These are phyloP conservation scores for Oxyria digyna DNA, from an alignment of 148 eudicot genomes.

Conservation along the genomic window DNA sequence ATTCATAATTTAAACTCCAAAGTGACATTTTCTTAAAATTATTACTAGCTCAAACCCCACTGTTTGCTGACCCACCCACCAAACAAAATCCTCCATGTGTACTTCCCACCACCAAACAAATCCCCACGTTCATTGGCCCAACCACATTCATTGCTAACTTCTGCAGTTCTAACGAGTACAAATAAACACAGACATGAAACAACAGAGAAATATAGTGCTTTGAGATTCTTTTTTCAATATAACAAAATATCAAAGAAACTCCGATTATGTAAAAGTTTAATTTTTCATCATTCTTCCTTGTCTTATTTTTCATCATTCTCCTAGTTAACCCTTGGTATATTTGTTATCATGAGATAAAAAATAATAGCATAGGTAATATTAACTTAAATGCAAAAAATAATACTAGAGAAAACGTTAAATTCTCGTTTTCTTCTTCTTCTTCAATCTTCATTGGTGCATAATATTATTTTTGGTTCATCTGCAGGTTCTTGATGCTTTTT, in stretches of 20 bases:
- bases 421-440: not conserved
- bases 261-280: not conserved
- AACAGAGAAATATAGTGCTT: not conserved
- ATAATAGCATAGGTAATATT: not conserved
- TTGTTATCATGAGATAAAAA: not conserved
- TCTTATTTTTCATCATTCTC: not conserved
- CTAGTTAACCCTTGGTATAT: not conserved
- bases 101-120: too few species aligned
- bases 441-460: not conserved
- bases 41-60: not conserved
- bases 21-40: not conserved
- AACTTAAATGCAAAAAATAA: not conserved
- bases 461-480: constrained; percentile 13
- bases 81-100: not conserved
- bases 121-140: too few species aligned
- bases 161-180: not conserved
- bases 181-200: not conserved
- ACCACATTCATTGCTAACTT: not conserved
- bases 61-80: not conserved
- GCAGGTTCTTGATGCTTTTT: constrained; percentile 84
- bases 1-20: not conserved
- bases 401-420: not conserved
- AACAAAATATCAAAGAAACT: not conserved
- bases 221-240: not conserved
- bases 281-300: not conserved